Conservation (phyloP, 345 rosid species). For the Eutrema heterophyllum region DNA sequence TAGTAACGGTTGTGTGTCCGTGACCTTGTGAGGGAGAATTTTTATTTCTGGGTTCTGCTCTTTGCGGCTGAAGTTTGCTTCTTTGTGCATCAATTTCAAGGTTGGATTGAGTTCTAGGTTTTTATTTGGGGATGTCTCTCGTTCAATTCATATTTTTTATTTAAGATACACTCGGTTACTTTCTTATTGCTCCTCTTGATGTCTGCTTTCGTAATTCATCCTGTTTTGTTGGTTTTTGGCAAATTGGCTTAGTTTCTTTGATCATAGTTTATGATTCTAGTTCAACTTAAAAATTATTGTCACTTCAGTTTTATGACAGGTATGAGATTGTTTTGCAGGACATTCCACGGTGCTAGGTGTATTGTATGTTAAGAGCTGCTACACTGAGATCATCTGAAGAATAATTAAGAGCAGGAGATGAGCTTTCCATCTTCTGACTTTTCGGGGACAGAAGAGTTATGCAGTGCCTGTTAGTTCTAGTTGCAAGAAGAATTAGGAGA, state of each 20-base stretch:
- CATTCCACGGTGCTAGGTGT: not conserved
- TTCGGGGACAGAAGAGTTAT: slow-evolving; percentile 22
- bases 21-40: not conserved
- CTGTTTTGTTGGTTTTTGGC: not conserved
- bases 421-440: slow-evolving; percentile 24
- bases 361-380: not conserved
- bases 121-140: not conserved
- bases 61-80: slow-evolving; percentile 10
- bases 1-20: not conserved
- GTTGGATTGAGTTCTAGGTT: slow-evolving; percentile 20
- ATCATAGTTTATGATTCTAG: not conserved
- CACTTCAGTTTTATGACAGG: not conserved
- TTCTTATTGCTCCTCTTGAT: not conserved
- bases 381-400: slow-evolving; percentile 13
- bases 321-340: slow-evolving; percentile 2
- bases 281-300: not conserved
- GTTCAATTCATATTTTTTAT: not conserved
- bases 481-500: slow-evolving; percentile 21
- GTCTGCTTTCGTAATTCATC: not conserved
- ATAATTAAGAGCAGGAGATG: slow-evolving; percentile 24
- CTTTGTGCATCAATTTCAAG: slow-evolving; percentile 15
- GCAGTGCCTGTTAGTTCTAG: slow-evolving; percentile 28
- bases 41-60: not conserved
- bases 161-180: not conserved
- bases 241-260: not conserved